A percentile compares a stretch with the other conserved stretches of the same genome.
These are phyloP conservation scores for Boletus vinaceobasis DNA, from an alignment of 768 basidiomycete species.

Conservation along the genomic window DNA sequence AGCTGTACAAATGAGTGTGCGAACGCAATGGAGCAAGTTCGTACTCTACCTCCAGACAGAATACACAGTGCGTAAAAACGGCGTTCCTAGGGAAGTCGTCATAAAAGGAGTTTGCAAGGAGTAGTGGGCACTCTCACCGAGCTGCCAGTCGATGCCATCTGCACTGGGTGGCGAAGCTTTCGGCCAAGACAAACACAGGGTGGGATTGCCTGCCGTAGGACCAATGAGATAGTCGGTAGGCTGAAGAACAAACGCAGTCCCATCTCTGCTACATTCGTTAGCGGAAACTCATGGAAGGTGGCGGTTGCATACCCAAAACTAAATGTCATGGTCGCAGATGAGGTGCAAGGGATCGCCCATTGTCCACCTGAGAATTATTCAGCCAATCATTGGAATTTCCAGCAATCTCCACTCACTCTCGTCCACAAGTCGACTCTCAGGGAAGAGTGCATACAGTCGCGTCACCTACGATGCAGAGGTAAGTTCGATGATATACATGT, in stretches of 20 bases:
- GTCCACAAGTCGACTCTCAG: slow-evolving; percentile 67
- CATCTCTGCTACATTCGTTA: slow-evolving; percentile 17
- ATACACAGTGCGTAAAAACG: slow-evolving; percentile 75
- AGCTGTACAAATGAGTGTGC: slow-evolving; percentile 39
- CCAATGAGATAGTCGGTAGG: slow-evolving; percentile 80
- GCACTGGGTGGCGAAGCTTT: slow-evolving; percentile 58
- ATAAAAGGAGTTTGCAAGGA: not conserved
- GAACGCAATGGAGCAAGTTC: not conserved
- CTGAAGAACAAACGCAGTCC: slow-evolving; percentile 52
- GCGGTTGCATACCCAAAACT: slow-evolving; percentile 58
- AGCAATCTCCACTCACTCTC: slow-evolving; percentile 35
- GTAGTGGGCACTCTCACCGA: slow-evolving; percentile 43
- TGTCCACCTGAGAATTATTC: slow-evolving; percentile 45
- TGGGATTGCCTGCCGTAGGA: slow-evolving; percentile 58
- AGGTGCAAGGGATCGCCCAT: slow-evolving; percentile 76
- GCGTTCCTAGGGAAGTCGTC: slow-evolving; percentile 40
- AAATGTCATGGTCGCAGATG: slow-evolving; percentile 54
- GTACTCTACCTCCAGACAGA: slow-evolving; percentile 64
- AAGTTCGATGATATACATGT: not conserved
- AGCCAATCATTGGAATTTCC: not conserved
- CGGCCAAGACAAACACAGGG: slow-evolving; percentile 75
- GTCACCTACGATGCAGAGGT: slow-evolving; percentile 48
- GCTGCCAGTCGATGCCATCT: slow-evolving; percentile 82
- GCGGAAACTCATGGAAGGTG: not conserved
- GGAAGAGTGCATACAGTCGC: slow-evolving; percentile 57